Evolutionary conservation across 192 early-diverging fungal genomes (phyloP).

Genomic region (Gryganskiella cystojenkinii): DNA sequence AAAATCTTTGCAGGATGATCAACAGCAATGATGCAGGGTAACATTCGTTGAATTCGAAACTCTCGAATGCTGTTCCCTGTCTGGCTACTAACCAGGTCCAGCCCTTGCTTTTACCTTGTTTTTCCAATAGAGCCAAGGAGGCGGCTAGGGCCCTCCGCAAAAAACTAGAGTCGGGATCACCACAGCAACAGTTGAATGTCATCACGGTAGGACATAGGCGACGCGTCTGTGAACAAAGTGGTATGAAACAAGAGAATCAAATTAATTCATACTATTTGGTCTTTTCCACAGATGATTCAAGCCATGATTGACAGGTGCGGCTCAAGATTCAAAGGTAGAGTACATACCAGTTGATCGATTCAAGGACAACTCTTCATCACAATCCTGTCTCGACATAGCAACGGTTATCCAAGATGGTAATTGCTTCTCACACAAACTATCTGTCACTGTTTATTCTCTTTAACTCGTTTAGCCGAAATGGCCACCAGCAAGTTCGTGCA

Average conservation of each 20-base stretch:
- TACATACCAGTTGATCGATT: not conserved
- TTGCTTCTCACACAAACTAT: not conserved
- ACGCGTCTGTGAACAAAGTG: not conserved
- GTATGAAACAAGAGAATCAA: not conserved
- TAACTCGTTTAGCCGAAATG: not conserved
- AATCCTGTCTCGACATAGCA: not conserved
- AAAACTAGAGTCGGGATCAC: slow-evolving; percentile 3
- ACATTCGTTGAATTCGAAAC: no score
- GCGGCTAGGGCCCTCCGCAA: slow-evolving; percentile 34
- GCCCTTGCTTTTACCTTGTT: no score
- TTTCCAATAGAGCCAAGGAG: slow-evolving; percentile 26
- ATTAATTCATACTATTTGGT: not conserved
- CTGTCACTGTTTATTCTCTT: not conserved
- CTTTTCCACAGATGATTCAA: slow-evolving; percentile 2
- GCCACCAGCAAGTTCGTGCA: slow-evolving; percentile 1
- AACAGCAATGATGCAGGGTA: not conserved
- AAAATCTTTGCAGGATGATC: not conserved
- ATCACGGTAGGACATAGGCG: slow-evolving; percentile 21
- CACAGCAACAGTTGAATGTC: slow-evolving; percentile 33
- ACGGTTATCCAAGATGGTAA: no score
- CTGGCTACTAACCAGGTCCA: no score
- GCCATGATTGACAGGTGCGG: slow-evolving; percentile 7
- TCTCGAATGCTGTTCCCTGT: not conserved
- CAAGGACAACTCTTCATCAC: no score
- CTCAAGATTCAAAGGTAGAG: slow-evolving; percentile 8